phyloP scores from a whole-genome alignment of 345 rosid species.

The Excoecaria cochinchinensis region DNA sequence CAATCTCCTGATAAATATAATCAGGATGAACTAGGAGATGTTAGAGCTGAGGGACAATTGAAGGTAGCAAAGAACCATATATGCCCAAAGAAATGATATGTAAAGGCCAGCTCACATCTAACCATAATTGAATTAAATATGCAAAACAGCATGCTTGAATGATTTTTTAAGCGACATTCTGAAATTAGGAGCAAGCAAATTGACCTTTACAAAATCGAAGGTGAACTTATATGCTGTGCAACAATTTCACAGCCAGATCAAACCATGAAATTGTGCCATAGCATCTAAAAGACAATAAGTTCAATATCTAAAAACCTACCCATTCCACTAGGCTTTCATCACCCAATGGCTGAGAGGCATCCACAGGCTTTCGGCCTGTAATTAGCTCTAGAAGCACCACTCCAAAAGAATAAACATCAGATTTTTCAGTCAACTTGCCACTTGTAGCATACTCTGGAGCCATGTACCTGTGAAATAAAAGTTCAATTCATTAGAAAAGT shows the following conservation, averaged over 20 bases:
- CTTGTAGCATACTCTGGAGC: conserved; percentile 98
- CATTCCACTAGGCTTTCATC: conserved; percentile 99
- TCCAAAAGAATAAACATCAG: conserved; percentile 94
- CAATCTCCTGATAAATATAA: not conserved
- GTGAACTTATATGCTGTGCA: not conserved
- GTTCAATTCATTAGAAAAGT: conserved; percentile 20
- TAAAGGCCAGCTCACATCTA: not conserved
- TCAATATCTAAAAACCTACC: conserved; percentile 41
- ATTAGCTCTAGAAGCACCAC: conserved; percentile 94
- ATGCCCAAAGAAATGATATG: not conserved
- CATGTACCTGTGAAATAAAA: conserved; percentile 66
- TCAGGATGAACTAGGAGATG: not conserved
- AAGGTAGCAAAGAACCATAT: not conserved
- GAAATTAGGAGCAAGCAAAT: not conserved
- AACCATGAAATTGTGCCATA: not conserved
- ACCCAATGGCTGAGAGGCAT: conserved; percentile 84
- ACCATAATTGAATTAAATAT: not conserved
- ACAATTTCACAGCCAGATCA: not conserved
- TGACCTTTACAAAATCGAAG: not conserved
- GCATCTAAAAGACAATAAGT: not conserved
- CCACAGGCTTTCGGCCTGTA: conserved; percentile 96
- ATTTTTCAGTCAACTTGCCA: conserved; percentile 92
- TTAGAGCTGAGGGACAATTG: not conserved
- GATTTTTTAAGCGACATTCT: not conserved
- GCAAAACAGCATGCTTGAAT: not conserved